These are phyloP conservation scores for Areca catechu DNA, from an alignment of 176 grass and related monocot species.

Conservation along the genomic window DNA sequence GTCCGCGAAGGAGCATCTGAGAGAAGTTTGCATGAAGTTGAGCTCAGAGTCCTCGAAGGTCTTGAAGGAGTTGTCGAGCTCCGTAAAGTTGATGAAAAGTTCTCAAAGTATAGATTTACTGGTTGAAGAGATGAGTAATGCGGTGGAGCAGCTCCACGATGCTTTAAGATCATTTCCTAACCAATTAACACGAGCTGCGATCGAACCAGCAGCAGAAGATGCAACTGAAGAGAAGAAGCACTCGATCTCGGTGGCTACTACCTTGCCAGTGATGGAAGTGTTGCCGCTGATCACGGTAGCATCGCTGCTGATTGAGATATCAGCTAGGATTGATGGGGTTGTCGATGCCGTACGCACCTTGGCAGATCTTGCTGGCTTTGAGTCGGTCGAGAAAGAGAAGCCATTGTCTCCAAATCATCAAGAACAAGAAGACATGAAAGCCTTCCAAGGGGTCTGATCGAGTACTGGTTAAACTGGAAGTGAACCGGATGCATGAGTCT, in stretches of 20 bases:
- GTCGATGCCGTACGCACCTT: too few relatives aligned
- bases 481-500: too few relatives aligned
- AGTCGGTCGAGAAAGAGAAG: too few relatives aligned
- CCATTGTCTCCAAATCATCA: too few relatives aligned
- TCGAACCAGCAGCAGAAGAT: neutral
- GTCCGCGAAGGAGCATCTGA: conserved; percentile 4
- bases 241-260: neutral
- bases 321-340: too few relatives aligned
- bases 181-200: neutral
- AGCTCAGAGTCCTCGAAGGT: conserved; percentile 8
- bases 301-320: too few relatives aligned
- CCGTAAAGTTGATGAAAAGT: conserved; percentile 1
- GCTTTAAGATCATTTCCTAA: conserved; percentile 2
- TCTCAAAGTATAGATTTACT: neutral
- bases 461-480: too few relatives aligned
- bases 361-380: too few relatives aligned
- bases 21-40: neutral
- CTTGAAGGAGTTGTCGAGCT: conserved; percentile 12
- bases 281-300: neutral
- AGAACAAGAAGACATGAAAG: too few relatives aligned
- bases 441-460: too few relatives aligned
- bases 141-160: conserved; percentile 7
- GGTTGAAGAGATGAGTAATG: conserved; percentile 3
- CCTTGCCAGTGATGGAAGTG: neutral
- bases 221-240: neutral